Evolutionary conservation across 2,329 filamentous ascomycete species (phyloP).

Genomic region (Dactylellina leptospora): DNA sequence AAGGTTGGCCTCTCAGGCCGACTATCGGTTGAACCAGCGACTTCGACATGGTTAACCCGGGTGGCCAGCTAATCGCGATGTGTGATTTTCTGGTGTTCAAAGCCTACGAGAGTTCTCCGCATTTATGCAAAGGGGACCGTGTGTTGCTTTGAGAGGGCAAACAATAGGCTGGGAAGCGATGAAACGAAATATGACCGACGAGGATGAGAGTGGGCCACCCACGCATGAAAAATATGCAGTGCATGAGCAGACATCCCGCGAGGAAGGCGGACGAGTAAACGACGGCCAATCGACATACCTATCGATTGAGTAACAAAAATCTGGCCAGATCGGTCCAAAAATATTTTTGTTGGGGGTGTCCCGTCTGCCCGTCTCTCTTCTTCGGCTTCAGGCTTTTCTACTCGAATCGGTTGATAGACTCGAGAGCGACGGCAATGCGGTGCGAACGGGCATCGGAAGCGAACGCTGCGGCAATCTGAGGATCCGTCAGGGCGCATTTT

Average conservation of each 20-base stretch:
- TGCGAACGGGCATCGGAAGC: neutral
- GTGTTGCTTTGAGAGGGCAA: slow-evolving; percentile 20
- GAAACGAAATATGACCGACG: neutral
- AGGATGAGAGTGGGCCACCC: neutral
- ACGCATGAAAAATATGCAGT: neutral
- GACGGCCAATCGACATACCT: neutral
- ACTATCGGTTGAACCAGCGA: neutral
- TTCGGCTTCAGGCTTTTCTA: too few relatives aligned
- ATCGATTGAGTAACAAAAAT: neutral
- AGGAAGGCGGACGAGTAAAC: neutral
- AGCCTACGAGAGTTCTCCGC: slow-evolving; percentile 5
- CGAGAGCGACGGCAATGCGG: neutral
- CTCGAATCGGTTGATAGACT: too few relatives aligned
- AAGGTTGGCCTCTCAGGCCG: too few relatives aligned
- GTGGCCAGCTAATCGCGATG: neutral
- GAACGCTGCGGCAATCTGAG: slow-evolving; percentile 5
- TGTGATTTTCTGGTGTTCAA: neutral
- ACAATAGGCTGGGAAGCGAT: slow-evolving; percentile 14
- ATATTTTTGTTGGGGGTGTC: neutral
- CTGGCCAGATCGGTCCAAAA: slow-evolving; percentile 12
- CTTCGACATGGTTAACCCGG: neutral
- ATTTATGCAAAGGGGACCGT: slow-evolving; percentile 10
- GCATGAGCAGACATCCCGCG: neutral
- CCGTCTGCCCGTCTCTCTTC: too few relatives aligned
- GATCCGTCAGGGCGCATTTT: neutral